Conservation (phyloP, 2,329 filamentous ascomycete genomes). For the Beauveria bassiana region DNA sequence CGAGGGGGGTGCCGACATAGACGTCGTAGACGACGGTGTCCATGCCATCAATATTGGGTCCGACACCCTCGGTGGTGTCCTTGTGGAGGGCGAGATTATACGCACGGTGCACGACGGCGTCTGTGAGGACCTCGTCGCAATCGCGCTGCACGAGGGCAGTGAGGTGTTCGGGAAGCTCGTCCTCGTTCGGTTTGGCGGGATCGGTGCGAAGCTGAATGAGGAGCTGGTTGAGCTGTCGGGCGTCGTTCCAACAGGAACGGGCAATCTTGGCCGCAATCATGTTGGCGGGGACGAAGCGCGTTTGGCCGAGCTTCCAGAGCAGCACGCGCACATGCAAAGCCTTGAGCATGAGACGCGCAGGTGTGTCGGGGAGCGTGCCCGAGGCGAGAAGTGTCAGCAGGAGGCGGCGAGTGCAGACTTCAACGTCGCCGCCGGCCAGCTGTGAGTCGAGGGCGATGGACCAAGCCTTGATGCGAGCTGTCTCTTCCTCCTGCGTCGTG, state of each 20-base stretch:
- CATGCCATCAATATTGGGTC: conserved; percentile 61
- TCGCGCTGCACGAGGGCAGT: conserved; percentile 68
- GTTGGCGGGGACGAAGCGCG: conserved; percentile 58
- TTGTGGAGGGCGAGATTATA: conserved; percentile 87
- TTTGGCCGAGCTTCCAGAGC: conserved; percentile 67
- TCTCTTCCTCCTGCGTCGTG: conserved; percentile 75
- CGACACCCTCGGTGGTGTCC: conserved; percentile 60
- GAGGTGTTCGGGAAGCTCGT: conserved; percentile 64
- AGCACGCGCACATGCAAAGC: conserved; percentile 86
- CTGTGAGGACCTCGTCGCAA: conserved; percentile 73
- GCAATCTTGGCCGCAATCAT: conserved; percentile 66
- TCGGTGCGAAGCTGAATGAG: conserved; percentile 35
- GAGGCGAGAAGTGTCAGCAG: conserved; percentile 83
- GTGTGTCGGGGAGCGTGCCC: conserved; percentile 76
- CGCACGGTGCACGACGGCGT: conserved; percentile 72
- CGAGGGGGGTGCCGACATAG: conserved; percentile 77
- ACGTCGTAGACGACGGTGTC: conserved; percentile 79
- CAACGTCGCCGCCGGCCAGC: conserved; percentile 79
- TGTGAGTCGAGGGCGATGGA: conserved; percentile 89
- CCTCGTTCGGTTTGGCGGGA: conserved; percentile 43
- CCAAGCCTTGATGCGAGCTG: conserved; percentile 84
- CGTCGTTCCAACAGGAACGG: conserved; percentile 72
- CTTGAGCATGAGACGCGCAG: conserved; percentile 80
- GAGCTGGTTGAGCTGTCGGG: conserved; percentile 54
- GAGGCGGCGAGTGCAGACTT: conserved; percentile 81